Evolutionary conservation across 768 basidiomycete genomes (phyloP).

Genomic region (Russula olivacea): DNA sequence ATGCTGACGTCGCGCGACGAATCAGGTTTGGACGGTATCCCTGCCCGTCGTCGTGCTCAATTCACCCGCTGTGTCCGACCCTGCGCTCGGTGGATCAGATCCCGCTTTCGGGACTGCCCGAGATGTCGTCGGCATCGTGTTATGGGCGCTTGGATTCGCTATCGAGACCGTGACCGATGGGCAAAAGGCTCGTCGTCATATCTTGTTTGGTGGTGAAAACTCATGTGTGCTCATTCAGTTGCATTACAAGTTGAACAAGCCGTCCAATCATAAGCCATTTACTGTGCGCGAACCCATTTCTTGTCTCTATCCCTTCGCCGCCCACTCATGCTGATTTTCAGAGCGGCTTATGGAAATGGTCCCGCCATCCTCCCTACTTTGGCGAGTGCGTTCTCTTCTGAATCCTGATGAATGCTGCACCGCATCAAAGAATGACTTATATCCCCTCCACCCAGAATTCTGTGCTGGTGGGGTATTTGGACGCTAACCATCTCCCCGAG

Average conservation of each 20-base stretch:
- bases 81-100: slow-evolving; percentile 52
- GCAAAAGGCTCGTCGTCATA: slow-evolving; percentile 42
- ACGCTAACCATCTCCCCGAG: slow-evolving; percentile 54
- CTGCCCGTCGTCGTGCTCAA: slow-evolving; percentile 7
- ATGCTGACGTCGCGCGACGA: neutral
- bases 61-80: neutral
- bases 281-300: neutral
- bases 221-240: neutral
- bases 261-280: slow-evolving; percentile 4
- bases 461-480: slow-evolving; percentile 67
- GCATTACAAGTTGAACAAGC: neutral
- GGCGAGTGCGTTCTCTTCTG: slow-evolving; percentile 47
- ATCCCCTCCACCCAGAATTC: slow-evolving; percentile 36
- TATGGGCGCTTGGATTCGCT: slow-evolving; percentile 54
- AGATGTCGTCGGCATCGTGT: slow-evolving; percentile 28
- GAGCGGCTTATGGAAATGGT: slow-evolving; percentile 51
- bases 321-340: slow-evolving; percentile 28
- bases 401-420: slow-evolving; percentile 2
- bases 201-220: neutral
- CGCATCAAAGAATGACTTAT: neutral
- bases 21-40: slow-evolving; percentile 1
- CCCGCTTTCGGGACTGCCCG: slow-evolving; percentile 45
- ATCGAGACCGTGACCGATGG: slow-evolving; percentile 53
- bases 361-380: slow-evolving; percentile 65
- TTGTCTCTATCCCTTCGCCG: too few species aligned